Base-by-base conservation (phyloP, 106 monocot genomes). In the Narthecium ossifragum region DNA sequence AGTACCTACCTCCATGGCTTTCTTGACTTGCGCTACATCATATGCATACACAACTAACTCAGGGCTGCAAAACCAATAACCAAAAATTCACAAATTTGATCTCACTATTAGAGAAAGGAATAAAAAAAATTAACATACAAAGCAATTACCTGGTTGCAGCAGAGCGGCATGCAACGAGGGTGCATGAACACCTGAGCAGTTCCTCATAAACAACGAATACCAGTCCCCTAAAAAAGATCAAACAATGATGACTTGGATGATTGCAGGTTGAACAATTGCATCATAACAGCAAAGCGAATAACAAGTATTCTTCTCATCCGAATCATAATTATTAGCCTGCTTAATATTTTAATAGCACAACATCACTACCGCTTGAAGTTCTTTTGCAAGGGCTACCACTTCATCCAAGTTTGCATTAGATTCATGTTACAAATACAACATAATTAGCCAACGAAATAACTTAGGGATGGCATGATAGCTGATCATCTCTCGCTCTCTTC, bases 11-110 rank as follows among this genome's bases (percentile, higher is more conserved):
- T 98, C 96, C 57, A 98, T 77, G 46, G 96, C 90, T 59, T 98
- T 98, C 66, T 98, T 98, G 26, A 98, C 96, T 77, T 98, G 96
- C 34, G 90, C 90, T 29, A 90, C 90, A 65, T 84, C 96, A 84
- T 87, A 98, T 48, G 90, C 90, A 91, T 90, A 98, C 17, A 98
- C 87, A 31, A 64, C 74, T 11, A 98, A 60, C 26, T 98, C 96
- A 45, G 96, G 78, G 62, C 90, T 98, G 86, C 28, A 73, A 62
- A 37, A 51, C 21, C 6, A 55, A 59, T 28, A 55, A 62, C 26
- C 17, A 2, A 66, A 31, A 13, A 13, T 2, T 30, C 54, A 25
- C 54, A 55, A 18, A 30, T 20, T 55, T n/a, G n/a, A 55, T n/a
- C 5, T 18, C 27, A 3, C 0, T 8, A 4, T 6, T 20, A 45